Percentiles rank a stretch among this genome's conserved stretches.
Conservation (phyloP, 176 grass and related monocot species). For the Stipa capillata region DNA sequence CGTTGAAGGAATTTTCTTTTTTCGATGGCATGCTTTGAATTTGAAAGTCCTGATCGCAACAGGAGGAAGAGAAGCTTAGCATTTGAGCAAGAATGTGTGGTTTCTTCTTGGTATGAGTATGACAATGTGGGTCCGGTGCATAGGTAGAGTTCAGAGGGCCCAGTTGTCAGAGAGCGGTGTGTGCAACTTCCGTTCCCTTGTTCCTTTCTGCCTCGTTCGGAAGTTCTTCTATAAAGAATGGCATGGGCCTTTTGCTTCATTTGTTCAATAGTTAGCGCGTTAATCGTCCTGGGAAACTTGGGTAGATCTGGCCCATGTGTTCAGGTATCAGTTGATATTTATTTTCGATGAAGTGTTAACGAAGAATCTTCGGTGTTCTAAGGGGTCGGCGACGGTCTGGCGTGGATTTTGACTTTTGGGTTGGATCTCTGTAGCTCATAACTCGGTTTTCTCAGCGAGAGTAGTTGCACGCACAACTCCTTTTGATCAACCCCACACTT, state of each 20-base stretch:
- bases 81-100: too few species aligned
- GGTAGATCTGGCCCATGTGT: neutral
- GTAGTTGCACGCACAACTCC: neutral
- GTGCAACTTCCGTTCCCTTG: neutral
- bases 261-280: neutral
- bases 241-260: neutral
- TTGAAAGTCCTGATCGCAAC: neutral
- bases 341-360: neutral
- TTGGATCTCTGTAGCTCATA: neutral
- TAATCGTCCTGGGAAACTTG: neutral
- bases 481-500: neutral
- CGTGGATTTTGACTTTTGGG: neutral
- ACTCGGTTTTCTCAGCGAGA: neutral
- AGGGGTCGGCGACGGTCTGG: neutral
- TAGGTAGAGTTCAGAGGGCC: neutral
- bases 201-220: neutral
- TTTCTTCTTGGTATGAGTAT: neutral
- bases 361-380: neutral
- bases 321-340: neutral
- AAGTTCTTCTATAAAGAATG: neutral
- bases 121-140: neutral
- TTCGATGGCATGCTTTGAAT: too few species aligned
- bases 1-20: conserved; percentile 9
- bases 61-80: too few species aligned
- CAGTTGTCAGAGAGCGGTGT: neutral